Base-by-base conservation (phyloP, 2,329 filamentous ascomycete species). In the Geoglossum cookeanum region DNA sequence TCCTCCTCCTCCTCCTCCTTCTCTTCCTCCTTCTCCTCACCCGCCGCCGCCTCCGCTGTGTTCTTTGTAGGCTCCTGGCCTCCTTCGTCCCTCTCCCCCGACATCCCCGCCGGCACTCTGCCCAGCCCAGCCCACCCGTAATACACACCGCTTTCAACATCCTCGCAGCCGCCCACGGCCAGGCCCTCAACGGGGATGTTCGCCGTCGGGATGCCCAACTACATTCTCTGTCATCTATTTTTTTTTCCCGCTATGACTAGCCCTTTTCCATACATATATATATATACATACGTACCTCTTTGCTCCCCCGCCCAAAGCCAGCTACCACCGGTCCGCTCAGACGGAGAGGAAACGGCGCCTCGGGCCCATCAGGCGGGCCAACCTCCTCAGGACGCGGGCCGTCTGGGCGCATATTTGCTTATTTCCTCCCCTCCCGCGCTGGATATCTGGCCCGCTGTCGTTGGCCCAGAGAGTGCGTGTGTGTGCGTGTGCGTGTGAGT, bases 201-300 rank as follows among this genome's bases (percentile, higher is more conserved):
- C 67, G 92, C 92, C 1, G 92, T 97, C 1, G 92, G 92, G 68
- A 97, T 96, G 64, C 91, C 91, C 67, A 97, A 86, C 83, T 94
- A 61, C 27, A 54, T 39, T 13, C 22, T 29, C 1, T 9, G 47
- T 29, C 13, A 51, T 9, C n/a, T 47, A n/a, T n/a, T n/a, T 47
- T 47, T n/a, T n/a, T n/a, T 47, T 47, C 3, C n/a, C 4, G 22
- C 44, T n/a, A 4, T 47, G 44, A 6, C n/a, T 4, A 47, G n/a
- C n/a, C 11, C 11, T 15, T 17, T 27, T 5, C 27, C 47, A 27
- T 56, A 11, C 32, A 55, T 7, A 1, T n/a, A 45, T 9, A 42
- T 13, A 52, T 17, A 42, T 1, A 11, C 42, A 37, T 47, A 67
- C 71, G 59, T 68, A 90, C 87, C 72, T 96, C 90, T 74, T 89